phyloP scores from a whole-genome alignment of 2,329 filamentous ascomycete species.

The Lecanoromycetidae sp. region DNA sequence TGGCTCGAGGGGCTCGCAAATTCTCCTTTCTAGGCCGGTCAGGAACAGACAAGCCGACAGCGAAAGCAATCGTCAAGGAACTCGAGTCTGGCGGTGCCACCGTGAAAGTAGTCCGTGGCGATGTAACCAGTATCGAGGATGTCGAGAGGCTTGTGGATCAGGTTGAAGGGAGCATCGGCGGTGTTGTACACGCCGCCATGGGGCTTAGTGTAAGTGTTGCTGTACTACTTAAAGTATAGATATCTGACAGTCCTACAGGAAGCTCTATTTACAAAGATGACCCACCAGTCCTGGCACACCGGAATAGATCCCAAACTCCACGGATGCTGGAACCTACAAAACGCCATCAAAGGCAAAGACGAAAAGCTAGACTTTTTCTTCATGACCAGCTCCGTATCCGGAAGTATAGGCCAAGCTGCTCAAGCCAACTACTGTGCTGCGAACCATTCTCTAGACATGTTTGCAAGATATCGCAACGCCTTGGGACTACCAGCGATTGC shows the following conservation, averaged over 20 bases:
- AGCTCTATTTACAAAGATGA: conserved; percentile 25
- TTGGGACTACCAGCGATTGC: conserved; percentile 24
- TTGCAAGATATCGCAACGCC: conserved; percentile 23
- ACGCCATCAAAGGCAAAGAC: not conserved
- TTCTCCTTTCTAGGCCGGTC: conserved; percentile 24
- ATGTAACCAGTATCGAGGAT: conserved; percentile 35
- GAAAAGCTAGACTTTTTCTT: conserved; percentile 23
- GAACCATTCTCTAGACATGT: conserved; percentile 27
- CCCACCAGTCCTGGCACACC: conserved; percentile 20
- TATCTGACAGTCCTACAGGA: conserved; percentile 20
- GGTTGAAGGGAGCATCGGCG: conserved; percentile 30
- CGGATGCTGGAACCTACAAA: conserved; percentile 2
- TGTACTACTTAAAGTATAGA: conserved; percentile 16
- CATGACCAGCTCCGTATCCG: conserved; percentile 23
- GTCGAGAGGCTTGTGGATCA: conserved; percentile 26
- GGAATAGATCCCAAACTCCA: conserved; percentile 20
- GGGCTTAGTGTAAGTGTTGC: conserved; percentile 27
- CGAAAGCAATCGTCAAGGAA: not conserved
- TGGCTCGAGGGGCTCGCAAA: conserved; percentile 22
- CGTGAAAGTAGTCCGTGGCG: conserved; percentile 38
- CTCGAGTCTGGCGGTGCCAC: conserved; percentile 28
- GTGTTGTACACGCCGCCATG: conserved; percentile 39
- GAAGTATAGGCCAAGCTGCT: conserved; percentile 23
- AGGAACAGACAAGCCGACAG: conserved; percentile 1
- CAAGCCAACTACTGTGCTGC: conserved; percentile 27